A percentile compares a stretch with the other conserved stretches of the same genome.
These are phyloP conservation scores for Graphilbum sp. DNA, from an alignment of 2,329 filamentous ascomycete species.

Conservation along the genomic window DNA sequence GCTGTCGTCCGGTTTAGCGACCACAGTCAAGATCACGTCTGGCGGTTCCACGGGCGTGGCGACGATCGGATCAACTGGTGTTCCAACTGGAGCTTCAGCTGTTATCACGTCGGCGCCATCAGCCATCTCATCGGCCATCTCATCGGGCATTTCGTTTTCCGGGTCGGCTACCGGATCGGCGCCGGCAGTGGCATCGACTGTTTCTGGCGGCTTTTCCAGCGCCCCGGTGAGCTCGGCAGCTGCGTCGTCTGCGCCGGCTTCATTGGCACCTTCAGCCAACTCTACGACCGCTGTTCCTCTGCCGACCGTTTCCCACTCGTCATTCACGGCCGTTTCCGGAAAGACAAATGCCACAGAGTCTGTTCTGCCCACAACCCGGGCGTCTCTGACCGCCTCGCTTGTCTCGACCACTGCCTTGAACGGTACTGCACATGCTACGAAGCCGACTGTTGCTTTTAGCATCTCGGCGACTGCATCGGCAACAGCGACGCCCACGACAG, in stretches of 20 bases:
- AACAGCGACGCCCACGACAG: too few species aligned
- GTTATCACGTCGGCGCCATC: neutral
- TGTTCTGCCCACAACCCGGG: neutral
- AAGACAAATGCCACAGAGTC: neutral
- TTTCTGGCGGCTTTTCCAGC: too few species aligned
- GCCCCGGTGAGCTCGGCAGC: neutral
- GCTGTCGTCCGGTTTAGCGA: neutral
- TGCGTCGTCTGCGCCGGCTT: neutral
- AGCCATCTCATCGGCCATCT: neutral
- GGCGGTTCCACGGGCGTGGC: neutral
- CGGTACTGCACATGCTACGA: too few species aligned
- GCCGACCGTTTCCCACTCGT: slow-evolving; percentile 1
- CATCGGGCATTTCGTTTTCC: neutral
- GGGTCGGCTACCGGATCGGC: too few species aligned
- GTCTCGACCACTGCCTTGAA: too few species aligned
- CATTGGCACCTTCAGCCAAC: slow-evolving; percentile 1
- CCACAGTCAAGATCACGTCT: neutral
- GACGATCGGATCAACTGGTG: neutral
- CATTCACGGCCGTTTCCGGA: neutral
- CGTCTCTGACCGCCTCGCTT: too few species aligned
- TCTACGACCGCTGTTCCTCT: neutral
- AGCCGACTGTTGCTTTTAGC: too few species aligned
- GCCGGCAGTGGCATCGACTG: too few species aligned
- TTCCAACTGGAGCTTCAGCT: neutral
- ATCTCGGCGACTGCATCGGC: too few species aligned